phyloP scores from a whole-genome alignment of 441 rosid species.

The Erodium chrysanthum region DNA sequence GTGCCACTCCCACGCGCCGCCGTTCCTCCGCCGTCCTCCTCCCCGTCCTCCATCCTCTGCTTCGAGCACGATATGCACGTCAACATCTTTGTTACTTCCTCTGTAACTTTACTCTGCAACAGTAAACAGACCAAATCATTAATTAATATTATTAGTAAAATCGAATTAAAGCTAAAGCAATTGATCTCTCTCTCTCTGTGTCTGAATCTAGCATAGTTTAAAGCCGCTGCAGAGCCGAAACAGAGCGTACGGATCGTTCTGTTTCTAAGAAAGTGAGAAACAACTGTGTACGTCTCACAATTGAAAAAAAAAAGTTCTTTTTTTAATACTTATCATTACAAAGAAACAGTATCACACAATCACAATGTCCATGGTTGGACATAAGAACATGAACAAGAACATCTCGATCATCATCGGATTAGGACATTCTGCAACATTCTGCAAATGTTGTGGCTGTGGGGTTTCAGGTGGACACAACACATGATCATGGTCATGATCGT shows the following conservation, averaged over 20 bases:
- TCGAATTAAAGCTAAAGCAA: neutral
- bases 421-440: too few species aligned
- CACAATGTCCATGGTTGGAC: neutral
- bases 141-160: neutral
- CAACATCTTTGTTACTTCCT: constrained; percentile 41
- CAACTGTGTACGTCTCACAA: neutral
- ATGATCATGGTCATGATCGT: too few species aligned
- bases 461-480: too few species aligned
- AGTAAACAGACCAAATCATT: neutral
- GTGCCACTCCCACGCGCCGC: constrained; percentile 67
- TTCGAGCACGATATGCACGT: constrained; percentile 95
- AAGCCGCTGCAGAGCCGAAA: too few species aligned
- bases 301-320: neutral
- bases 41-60: constrained; percentile 60
- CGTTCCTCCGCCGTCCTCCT: constrained; percentile 40
- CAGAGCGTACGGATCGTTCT: neutral
- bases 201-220: too few species aligned
- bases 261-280: neutral
- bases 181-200: neutral
- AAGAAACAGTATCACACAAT: neutral
- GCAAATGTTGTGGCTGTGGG: too few species aligned
- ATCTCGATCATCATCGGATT: too few species aligned
- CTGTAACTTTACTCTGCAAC: neutral
- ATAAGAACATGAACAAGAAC: too few species aligned
- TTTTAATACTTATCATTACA: neutral